Conservation (phyloP, 2,329 filamentous ascomycete genomes). For the Hypoxylon sp. region DNA sequence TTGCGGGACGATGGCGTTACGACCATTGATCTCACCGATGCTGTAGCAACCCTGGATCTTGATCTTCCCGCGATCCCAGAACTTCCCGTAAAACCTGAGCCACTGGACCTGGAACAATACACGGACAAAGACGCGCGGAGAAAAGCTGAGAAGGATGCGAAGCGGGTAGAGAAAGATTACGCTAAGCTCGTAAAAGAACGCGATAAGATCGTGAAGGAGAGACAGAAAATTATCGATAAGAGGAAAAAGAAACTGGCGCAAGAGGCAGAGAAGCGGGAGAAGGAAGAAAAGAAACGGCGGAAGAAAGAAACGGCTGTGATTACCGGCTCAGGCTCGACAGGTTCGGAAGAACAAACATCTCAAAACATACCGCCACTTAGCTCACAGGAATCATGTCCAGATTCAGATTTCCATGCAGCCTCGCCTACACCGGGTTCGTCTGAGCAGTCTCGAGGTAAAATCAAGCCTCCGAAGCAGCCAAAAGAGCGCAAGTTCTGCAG, state of each 20-base stretch:
- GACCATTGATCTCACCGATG: constrained; percentile 30
- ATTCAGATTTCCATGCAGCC: constrained; percentile 23
- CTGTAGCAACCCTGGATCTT: constrained; percentile 42
- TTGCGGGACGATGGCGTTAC: constrained; percentile 18
- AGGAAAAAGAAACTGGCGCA: constrained; percentile 61
- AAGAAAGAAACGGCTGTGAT: constrained; percentile 40
- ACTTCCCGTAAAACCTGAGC: constrained; percentile 65
- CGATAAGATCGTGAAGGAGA: constrained; percentile 72
- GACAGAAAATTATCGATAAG: constrained; percentile 70
- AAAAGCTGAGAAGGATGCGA: constrained; percentile 76
- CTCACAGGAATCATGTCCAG: constrained; percentile 39
- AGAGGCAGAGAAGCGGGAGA: constrained; percentile 57
- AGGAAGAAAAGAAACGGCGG: constrained; percentile 54
- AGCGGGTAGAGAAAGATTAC: constrained; percentile 72
- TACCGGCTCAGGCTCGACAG: constrained; percentile 15
- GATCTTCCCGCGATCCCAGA: constrained; percentile 60
- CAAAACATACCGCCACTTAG: constrained; percentile 36
- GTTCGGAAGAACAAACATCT: constrained; percentile 25
- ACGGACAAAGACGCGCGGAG: constrained; percentile 75
- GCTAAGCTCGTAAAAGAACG: constrained; percentile 75
- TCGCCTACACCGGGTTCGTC: constrained; percentile 14
- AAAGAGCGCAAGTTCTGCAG: constrained; percentile 84
- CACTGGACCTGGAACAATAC: constrained; percentile 69
- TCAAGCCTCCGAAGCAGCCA: constrained; percentile 44
- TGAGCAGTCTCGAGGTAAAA: constrained; percentile 6